phyloP scores from a whole-genome alignment of 2,329 filamentous ascomycete genomes.

The Anisogramma anomala region DNA sequence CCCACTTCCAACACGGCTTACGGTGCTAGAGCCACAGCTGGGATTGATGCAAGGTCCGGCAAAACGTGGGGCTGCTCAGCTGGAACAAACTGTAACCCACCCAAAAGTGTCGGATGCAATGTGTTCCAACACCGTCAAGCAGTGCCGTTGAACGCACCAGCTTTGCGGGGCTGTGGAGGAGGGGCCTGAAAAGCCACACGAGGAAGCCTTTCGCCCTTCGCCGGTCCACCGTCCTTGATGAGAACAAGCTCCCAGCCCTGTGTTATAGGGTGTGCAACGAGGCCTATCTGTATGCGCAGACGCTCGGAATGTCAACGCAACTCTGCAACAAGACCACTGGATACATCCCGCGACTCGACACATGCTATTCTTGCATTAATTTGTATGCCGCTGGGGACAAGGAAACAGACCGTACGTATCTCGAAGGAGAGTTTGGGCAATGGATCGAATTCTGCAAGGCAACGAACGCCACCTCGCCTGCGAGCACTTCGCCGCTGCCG shows the following conservation, averaged over 20 bases:
- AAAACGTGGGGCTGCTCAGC: slow-evolving; percentile 43
- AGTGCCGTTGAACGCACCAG: slow-evolving; percentile 10
- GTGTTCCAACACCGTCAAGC: slow-evolving; percentile 29
- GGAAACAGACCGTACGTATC: slow-evolving; percentile 23
- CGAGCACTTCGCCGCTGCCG: slow-evolving; percentile 15
- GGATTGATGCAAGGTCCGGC: slow-evolving; percentile 27
- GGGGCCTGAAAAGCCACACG: slow-evolving; percentile 11
- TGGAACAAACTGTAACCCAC: slow-evolving; percentile 41
- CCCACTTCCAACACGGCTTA: slow-evolving; percentile 27
- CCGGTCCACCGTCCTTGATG: slow-evolving; percentile 28
- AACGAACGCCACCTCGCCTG: slow-evolving; percentile 6
- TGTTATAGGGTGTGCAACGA: slow-evolving; percentile 46
- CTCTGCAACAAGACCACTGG: slow-evolving; percentile 34
- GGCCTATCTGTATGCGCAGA: slow-evolving; percentile 33
- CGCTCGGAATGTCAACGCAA: slow-evolving; percentile 31
- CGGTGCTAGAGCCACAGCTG: slow-evolving; percentile 5
- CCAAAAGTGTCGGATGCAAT: slow-evolving; percentile 37
- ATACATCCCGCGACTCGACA: slow-evolving; percentile 27
- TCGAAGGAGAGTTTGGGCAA: slow-evolving; percentile 30
- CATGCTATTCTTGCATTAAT: slow-evolving; percentile 34
- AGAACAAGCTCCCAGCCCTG: slow-evolving; percentile 28
- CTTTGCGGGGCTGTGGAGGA: slow-evolving; percentile 10
- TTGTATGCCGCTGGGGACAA: slow-evolving; percentile 20
- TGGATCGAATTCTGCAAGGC: slow-evolving; percentile 34
- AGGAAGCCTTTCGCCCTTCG: slow-evolving; percentile 16